Base-by-base conservation (phyloP, 768 basidiomycete species). In the Pleurotus platypus region DNA sequence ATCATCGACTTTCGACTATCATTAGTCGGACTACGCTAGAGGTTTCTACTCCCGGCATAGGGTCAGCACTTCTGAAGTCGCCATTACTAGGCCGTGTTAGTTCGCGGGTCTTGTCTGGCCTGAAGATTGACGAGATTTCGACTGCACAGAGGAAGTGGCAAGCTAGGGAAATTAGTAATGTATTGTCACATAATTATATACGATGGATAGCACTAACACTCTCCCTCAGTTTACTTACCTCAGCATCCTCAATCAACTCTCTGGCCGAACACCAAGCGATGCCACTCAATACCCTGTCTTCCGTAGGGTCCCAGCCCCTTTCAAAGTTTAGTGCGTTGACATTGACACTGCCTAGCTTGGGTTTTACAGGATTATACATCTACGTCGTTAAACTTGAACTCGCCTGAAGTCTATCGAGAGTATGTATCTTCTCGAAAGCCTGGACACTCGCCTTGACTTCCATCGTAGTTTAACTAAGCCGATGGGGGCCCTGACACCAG, bases 231-330 rank as follows among this genome's bases (percentile, higher is more conserved):
- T 92, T 68, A 87, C 90, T 1, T 96, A 95, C 69, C 71, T 96
- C 49, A 88, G 90, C 59, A 84, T 97, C 56, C 73, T 97, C 55
- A 97, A 97, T 63, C 93, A 96, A 67, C 81, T 92, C 18, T 95
- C 94, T 2, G 94, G 94, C 43, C 82, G 94, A 18, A 97, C 94
- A 2, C 93, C 94, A 1, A 93, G 89, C 65, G 94, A 97, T 73
- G 92, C 94, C 8, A 96, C 95, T 0, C 93, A 95, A 63, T 97
- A 94, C 70, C 94, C 94, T 0, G 84, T 96, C 6, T 94, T 92
- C 61, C 91, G 90, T 92, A 35, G 63, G 49, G 89, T 70, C 8
- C 12, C 11, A 42, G 40, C 5, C 9, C 37, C 9, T 49, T 60
- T 27, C 56, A 15, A 30, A 26, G 20, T 35, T 2, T 16, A 1